Evolutionary conservation across 306 rosid species (phyloP).

Genomic region (Inga leiocalycina): DNA sequence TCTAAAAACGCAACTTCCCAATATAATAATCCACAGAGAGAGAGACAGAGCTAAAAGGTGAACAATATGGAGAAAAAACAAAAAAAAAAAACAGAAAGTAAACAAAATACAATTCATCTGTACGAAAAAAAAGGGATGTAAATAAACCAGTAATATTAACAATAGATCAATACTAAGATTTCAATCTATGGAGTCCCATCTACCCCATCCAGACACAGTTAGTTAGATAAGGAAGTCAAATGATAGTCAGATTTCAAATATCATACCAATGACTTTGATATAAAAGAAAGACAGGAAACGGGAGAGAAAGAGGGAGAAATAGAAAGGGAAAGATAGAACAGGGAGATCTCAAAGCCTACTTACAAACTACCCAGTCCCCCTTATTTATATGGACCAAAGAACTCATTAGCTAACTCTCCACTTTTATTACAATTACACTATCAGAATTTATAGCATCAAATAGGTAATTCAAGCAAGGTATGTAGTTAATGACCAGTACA

Average conservation of each 20-base stretch:
- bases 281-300: background rate
- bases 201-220: background rate
- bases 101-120: background rate
- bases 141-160: background rate
- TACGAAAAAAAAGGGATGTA: background rate
- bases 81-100: background rate
- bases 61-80: background rate
- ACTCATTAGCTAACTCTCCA: background rate
- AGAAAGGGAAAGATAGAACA: background rate
- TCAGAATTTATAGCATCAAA: background rate
- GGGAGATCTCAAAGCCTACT: background rate
- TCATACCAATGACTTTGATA: background rate
- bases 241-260: background rate
- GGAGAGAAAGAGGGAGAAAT: background rate
- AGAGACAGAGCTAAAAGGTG: constrained; percentile 13
- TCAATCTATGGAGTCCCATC: background rate
- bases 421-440: background rate
- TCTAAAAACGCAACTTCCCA: constrained; percentile 11
- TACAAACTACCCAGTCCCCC: background rate
- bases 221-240: background rate
- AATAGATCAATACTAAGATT: background rate
- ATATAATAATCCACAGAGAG: background rate
- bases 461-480: background rate
- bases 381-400: background rate
- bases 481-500: background rate